Evolutionary conservation across 129 eudicot species (phyloP).

Genomic region (Gnaphalium uliginosum): DNA sequence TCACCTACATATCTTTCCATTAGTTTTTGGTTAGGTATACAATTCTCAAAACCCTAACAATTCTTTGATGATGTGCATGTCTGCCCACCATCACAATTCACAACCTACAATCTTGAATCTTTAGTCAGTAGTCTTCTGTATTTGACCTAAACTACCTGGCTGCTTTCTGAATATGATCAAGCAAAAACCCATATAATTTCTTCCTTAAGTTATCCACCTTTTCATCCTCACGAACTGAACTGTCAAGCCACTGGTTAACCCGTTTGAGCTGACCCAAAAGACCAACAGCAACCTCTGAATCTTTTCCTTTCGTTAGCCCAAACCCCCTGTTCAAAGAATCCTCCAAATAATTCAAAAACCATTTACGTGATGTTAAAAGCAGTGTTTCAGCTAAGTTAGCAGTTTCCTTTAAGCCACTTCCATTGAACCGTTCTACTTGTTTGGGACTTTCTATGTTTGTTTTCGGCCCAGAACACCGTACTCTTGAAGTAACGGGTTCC

Average conservation of each 20-base stretch:
- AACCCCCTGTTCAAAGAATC: conserved; percentile 47
- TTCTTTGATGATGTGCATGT: conserved; percentile 19
- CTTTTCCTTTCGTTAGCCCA: conserved; percentile 43
- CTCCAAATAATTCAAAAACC: conserved; percentile 76
- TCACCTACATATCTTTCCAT: conserved; percentile 25
- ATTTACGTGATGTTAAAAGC: conserved; percentile 44
- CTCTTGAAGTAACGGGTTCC: conserved; percentile 31
- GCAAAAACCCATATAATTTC: conserved; percentile 55
- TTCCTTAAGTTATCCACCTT: conserved; percentile 58
- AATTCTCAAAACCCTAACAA: conserved; percentile 13
- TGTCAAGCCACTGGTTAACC: conserved; percentile 72
- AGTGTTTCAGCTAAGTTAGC: conserved; percentile 56
- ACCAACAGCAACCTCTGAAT: conserved; percentile 34
- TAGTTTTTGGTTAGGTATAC: conserved; percentile 34
- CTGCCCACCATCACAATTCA: conserved; percentile 21
- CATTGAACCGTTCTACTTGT: conserved; percentile 42
- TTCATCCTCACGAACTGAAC: conserved; percentile 44
- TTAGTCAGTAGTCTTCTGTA: conserved; percentile 41
- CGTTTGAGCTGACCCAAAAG: conserved; percentile 71
- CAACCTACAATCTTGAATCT: conserved; percentile 24
- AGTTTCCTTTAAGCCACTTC: conserved; percentile 53
- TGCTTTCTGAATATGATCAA: conserved; percentile 55
- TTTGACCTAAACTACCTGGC: conserved; percentile 43
- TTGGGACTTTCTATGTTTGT: conserved; percentile 29
- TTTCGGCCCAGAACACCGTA: conserved; percentile 9